Conservation (phyloP, 192 early-diverging fungal species). For the Coemansia sp. region DNA sequence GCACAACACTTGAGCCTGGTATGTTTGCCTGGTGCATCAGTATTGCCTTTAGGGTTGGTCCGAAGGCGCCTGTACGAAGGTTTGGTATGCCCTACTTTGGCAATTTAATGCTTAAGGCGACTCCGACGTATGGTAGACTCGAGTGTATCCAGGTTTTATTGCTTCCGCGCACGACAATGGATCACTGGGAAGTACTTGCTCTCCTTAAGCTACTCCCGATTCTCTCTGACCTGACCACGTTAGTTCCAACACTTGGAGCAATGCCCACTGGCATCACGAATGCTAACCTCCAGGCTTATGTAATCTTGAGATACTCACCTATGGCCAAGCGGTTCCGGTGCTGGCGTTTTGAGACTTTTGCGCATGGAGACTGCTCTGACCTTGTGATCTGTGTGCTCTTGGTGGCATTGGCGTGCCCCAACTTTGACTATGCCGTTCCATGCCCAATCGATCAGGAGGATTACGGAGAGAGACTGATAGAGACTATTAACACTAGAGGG, state of each 20-base stretch:
- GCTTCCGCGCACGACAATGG: not conserved
- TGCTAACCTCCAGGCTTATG: not conserved
- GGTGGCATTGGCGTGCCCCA: not conserved
- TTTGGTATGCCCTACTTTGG: not conserved
- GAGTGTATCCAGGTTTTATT: not conserved
- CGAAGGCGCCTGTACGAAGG: not conserved
- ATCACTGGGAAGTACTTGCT: not conserved
- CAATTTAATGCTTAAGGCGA: not conserved
- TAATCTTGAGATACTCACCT: not conserved
- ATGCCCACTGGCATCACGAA: not conserved
- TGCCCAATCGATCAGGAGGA: not conserved
- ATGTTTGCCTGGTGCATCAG: not conserved
- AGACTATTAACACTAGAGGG: not conserved
- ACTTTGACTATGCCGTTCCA: not conserved
- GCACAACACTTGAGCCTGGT: not conserved
- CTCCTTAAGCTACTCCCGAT: not conserved
- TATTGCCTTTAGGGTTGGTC: not conserved
- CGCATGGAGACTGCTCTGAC: not conserved
- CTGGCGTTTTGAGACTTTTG: not conserved
- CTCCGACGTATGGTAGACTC: not conserved
- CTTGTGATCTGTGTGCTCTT: not conserved
- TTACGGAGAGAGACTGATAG: not conserved
- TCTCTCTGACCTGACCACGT: not conserved
- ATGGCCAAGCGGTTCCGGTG: not conserved
- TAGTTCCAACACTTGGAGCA: not conserved